Evolutionary conservation across 2,329 filamentous ascomycete species (phyloP).

Genomic region (Cladosporium sp.): DNA sequence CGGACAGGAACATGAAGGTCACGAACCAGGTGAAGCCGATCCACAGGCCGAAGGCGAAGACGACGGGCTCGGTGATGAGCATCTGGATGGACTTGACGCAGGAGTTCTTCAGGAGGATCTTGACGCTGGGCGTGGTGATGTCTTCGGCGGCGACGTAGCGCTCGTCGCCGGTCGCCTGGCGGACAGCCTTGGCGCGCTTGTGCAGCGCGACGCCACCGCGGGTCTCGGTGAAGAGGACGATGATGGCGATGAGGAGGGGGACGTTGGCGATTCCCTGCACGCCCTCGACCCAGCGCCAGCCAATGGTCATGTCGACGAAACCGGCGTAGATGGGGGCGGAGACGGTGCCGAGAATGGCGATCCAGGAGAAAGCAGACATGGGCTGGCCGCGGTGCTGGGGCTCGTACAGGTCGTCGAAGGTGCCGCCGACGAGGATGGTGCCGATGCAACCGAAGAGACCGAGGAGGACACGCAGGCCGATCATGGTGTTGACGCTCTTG

Average conservation of each 20-base stretch:
- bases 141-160: slow-evolving; percentile 50
- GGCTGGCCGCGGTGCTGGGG: slow-evolving; percentile 43
- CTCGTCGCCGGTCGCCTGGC: slow-evolving; percentile 36
- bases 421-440: slow-evolving; percentile 48
- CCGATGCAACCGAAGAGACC: slow-evolving; percentile 49
- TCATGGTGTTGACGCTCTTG: slow-evolving; percentile 46
- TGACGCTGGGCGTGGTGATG: slow-evolving; percentile 47
- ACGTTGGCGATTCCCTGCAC: slow-evolving; percentile 51
- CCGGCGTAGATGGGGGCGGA: slow-evolving; percentile 52
- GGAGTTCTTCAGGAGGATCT: slow-evolving; percentile 44
- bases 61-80: slow-evolving; percentile 47
- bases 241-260: slow-evolving; percentile 43
- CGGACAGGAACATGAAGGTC: slow-evolving; percentile 51
- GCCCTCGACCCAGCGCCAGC: slow-evolving; percentile 54
- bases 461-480: slow-evolving; percentile 44
- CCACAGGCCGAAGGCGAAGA: slow-evolving; percentile 50
- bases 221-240: slow-evolving; percentile 37
- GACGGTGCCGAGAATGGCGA: slow-evolving; percentile 51
- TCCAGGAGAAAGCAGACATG: slow-evolving; percentile 47
- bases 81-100: slow-evolving; percentile 51
- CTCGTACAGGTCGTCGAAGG: slow-evolving; percentile 48
- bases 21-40: slow-evolving; percentile 53
- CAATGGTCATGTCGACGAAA: slow-evolving; percentile 50
- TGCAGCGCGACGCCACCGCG: slow-evolving; percentile 36
- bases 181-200: slow-evolving; percentile 47